Evolutionary conservation across 2,329 filamentous ascomycete species (phyloP), one percentile per base, ranked within the genome.

Genomic region (Daldinia eschscholtzii): DNA sequence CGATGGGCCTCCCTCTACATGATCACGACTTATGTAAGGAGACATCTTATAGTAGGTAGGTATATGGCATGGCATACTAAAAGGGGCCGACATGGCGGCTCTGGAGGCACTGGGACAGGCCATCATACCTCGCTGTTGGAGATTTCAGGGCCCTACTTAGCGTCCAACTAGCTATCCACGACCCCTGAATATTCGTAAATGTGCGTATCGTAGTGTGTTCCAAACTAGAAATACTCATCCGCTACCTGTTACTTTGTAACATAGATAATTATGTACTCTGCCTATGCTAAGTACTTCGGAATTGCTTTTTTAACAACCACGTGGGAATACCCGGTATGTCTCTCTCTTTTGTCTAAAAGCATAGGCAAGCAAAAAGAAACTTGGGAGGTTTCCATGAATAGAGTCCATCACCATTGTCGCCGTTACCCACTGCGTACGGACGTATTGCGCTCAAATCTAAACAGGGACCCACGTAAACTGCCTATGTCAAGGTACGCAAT

Each of bases 401-500:
- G 9, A 26, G 33, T 20, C 10, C 44, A 48, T 48, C 23, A 1
- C n/a, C 15, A 53, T 35, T 1, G 5, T 35, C 28, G 15, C 26
- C n/a, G 48, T 33, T 53, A 53, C 28, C 28, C 7, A 35, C 15
- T 33, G 23, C 52, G 13, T 70, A 70, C 67, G 64, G 46, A 59
- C 67, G 67, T 64, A 70, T 64, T 15, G 4, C 12, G 12, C 13
- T 2, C 57, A 33, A 46, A 56, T 7, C 33, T 41, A 42, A 18
- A 6, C 20, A 26, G 12, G 9, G 20, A 46, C 23, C 10, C 20
- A 15, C 9, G 42, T 46, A 46, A 26, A 1, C 12, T 6, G 10
- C 9, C 9, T 13, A 37, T 3, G 4, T 28, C 4, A 20, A 9
- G 20, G 44, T 26, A 10, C n/a, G 15, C 20, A 15, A 26, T 28